Evolutionary conservation across 345 rosid species (phyloP), one percentile per base, ranked within the genome.

Genomic region (Pseudoturritis turrita): DNA sequence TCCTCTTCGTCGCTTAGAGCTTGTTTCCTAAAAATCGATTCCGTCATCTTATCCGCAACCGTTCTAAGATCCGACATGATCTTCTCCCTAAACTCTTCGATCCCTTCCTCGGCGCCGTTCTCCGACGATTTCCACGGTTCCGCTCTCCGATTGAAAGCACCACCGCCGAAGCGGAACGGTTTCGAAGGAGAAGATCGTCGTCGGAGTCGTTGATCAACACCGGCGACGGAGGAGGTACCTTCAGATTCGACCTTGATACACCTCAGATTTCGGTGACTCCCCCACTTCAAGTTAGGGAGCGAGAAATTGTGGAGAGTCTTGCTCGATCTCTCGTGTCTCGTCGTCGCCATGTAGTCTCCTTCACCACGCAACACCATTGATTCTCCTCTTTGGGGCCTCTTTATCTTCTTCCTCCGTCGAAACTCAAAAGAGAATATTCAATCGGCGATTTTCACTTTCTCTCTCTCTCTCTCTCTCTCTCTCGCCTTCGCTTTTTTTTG

Each of bases 251-350:
- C 37, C 46, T 82, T 85, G 81, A 78, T 68, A 66, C 92, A 83
- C 41, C 81, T 72, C 10, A 85, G 73, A 59, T 72, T 50, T 17
- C 74, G 63, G 79, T 81, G 88, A 51, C 41, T 56, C 0, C 88
- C 88, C 88, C 89, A 87, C 76, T 79, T 77, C 41, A 85, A 78
- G 46, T 74, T 75, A 23, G 87, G 82, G 47, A 87, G 71, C 17
- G 77, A 52, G 82, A 83, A 82, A 77, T 81, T 85, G 79, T 77
- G 82, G 19, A 81, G 85, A 55, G 51, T 77, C 73, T 43, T 77
- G 71, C 33, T 75, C 51, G 88, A 77, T 81, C 89, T 78, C 84
- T 81, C 85, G 18, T 70, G 74, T 22, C 71, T 80, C 79, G 65
- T 79, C 70, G 77, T 81, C 72, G 78, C 75, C 83, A 72, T 75